These are phyloP conservation scores for Phytophthora crassamura DNA, from an alignment of 352 stramenopile genomes.

Conservation along the genomic window DNA sequence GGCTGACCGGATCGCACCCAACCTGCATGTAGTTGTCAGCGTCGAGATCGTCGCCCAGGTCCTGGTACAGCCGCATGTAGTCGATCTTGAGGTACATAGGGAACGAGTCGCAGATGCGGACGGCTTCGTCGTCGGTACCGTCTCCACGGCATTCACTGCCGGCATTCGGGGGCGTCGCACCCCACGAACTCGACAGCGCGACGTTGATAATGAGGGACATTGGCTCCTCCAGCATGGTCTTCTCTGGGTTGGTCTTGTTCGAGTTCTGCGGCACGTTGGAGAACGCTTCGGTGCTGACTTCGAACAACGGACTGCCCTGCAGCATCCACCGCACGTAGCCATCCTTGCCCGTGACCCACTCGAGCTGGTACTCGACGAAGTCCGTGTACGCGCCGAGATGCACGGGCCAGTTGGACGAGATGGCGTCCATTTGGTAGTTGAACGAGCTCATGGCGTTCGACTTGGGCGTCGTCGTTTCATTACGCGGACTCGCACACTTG, in stretches of 20 bases:
- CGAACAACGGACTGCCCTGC: conserved; percentile 55
- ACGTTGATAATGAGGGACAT: conserved; percentile 95
- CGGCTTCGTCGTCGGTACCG: conserved; percentile 40
- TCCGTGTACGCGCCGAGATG: conserved; percentile 60
- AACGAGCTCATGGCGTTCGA: too few species aligned
- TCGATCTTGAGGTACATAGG: conserved; percentile 80
- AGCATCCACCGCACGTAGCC: conserved; percentile 80
- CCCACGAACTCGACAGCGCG: conserved; percentile 93
- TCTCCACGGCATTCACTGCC: conserved; percentile 62
- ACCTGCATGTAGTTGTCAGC: conserved; percentile 60
- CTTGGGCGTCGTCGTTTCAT: too few species aligned
- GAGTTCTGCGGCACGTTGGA: conserved; percentile 54
- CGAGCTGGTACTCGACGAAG: conserved; percentile 69
- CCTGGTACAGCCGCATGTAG: conserved; percentile 73
- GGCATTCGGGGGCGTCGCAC: conserved; percentile 56
- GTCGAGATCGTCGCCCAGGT: conserved; percentile 41
- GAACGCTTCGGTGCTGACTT: conserved; percentile 57
- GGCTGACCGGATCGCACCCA: conserved; percentile 54
- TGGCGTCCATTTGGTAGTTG: too few species aligned
- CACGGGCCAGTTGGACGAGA: conserved; percentile 74
- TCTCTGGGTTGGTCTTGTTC: conserved; percentile 56
- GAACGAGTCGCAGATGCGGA: conserved; percentile 69
- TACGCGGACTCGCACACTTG: conserved; percentile 46
- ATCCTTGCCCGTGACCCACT: conserved; percentile 73
- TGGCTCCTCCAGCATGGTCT: conserved; percentile 87